phyloP scores from a whole-genome alignment of 768 basidiomycete species.

The Amanita rubescens region DNA sequence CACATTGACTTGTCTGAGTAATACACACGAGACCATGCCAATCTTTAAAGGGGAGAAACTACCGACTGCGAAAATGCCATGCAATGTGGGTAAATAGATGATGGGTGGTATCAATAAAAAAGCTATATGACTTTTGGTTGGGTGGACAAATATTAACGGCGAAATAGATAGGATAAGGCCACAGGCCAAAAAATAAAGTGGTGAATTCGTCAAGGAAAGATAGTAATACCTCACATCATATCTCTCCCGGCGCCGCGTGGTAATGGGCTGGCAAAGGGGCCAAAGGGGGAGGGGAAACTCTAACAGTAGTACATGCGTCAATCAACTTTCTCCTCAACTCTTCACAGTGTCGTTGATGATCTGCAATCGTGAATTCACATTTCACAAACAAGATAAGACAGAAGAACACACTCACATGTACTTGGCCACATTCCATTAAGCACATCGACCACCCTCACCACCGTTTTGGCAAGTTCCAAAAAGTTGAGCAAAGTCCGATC shows the following conservation, averaged over 20 bases:
- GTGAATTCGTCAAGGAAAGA: neutral
- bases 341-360: slow-evolving; percentile 39
- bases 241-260: neutral
- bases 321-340: slow-evolving; percentile 42
- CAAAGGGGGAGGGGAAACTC: slow-evolving; percentile 18
- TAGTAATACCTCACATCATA: neutral
- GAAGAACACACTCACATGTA: slow-evolving; percentile 24
- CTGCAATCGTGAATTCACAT: slow-evolving; percentile 18
- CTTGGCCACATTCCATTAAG: slow-evolving; percentile 68
- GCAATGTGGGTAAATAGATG: too few relatives aligned
- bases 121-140: too few relatives aligned
- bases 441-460: slow-evolving; percentile 56
- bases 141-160: too few relatives aligned
- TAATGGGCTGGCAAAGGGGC: slow-evolving; percentile 2
- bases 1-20: too few relatives aligned
- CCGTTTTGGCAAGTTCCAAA: slow-evolving; percentile 57
- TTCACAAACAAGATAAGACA: neutral
- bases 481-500: slow-evolving; percentile 52
- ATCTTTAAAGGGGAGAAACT: too few relatives aligned
- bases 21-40: too few relatives aligned
- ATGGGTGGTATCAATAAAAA: too few relatives aligned
- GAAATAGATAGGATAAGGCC: neutral
- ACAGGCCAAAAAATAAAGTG: neutral
- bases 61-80: too few relatives aligned
- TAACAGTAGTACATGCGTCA: slow-evolving; percentile 38